Conservation (phyloP, 208 protist genomes). For the Crithidia acanthocephali region DNA sequence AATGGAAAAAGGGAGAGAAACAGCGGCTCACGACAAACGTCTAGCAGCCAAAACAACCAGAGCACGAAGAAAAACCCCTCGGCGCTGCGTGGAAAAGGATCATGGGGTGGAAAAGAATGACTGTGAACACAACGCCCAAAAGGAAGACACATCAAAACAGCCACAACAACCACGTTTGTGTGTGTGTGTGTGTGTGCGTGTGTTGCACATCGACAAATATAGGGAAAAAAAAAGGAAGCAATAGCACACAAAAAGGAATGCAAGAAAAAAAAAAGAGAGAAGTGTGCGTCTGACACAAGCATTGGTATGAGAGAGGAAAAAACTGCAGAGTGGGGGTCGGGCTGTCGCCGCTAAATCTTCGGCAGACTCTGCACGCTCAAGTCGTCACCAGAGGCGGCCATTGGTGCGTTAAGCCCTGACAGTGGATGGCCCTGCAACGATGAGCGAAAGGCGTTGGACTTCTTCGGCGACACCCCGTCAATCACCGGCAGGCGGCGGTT, state of each 20-base stretch:
- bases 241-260: too few species aligned
- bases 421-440: constrained; percentile 3
- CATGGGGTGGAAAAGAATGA: not conserved
- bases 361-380: constrained; percentile 27
- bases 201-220: too few species aligned
- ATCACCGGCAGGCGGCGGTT: constrained; percentile 30
- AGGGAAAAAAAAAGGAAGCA: too few species aligned
- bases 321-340: not conserved
- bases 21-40: too few species aligned
- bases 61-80: too few species aligned
- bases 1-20: too few species aligned
- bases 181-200: too few species aligned
- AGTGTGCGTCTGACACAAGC: not conserved
- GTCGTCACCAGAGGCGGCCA: constrained; percentile 20
- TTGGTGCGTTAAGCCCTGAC: not conserved
- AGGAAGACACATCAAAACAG: too few species aligned
- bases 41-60: too few species aligned
- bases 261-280: not conserved
- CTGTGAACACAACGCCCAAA: not conserved
- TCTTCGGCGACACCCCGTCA: constrained; percentile 24
- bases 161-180: too few species aligned
- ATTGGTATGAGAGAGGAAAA: not conserved
- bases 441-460: constrained; percentile 11
- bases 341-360: constrained; percentile 26
- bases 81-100: too few species aligned